Evolutionary conservation across 2,329 filamentous ascomycete genomes (phyloP), one percentile per base, ranked within the genome.

Genomic region (Orbilia quercus): DNA sequence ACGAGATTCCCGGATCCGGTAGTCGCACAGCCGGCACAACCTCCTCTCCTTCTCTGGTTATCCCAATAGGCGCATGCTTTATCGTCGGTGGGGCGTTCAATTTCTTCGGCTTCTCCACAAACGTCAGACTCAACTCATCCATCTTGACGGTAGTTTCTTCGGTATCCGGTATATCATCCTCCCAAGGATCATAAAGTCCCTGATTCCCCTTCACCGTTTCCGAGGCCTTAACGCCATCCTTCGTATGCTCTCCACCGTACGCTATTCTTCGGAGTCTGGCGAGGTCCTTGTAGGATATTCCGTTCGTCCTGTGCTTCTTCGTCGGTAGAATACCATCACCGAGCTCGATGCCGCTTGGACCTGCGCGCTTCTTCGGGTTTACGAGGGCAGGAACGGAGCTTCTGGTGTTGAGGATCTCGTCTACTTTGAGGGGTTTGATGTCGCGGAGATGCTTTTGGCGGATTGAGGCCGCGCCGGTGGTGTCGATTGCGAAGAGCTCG

Each of bases 381-480:
- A 90, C 86, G 5, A 99, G 86, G 11, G 91, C 89, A 2, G 92
- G 90, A 7, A 98, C 86, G 11, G 88, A 89, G 36, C 93, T 97
- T 75, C 95, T 89, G 78, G 89, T 85, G 28, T 90, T 89, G 77
- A 99, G 88, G 75, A 99, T 98, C 79, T 98, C 91, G 80, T 99
- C 94, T 75, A 89, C 89, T 81, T 92, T 96, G 76, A 99, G 86
- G 3, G 86, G 85, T 82, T 96, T 97, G 79, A 89, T 87, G 76
- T 84, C 82, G 79, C 89, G 90, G 75, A 87, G 84, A 77, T 88
- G 84, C 75, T 86, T 82, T 79, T 88, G 90, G 64, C 87, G 84
- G 74, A 92, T 87, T 58, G 85, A 83, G 53, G 84, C 82, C 78
- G 92, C 89, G 74, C 93, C 91, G 53, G 84, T 84, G 1, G 88